These are phyloP conservation scores for Hemileccinum rubropunctum DNA, from an alignment of 768 basidiomycete species.

Conservation along the genomic window DNA sequence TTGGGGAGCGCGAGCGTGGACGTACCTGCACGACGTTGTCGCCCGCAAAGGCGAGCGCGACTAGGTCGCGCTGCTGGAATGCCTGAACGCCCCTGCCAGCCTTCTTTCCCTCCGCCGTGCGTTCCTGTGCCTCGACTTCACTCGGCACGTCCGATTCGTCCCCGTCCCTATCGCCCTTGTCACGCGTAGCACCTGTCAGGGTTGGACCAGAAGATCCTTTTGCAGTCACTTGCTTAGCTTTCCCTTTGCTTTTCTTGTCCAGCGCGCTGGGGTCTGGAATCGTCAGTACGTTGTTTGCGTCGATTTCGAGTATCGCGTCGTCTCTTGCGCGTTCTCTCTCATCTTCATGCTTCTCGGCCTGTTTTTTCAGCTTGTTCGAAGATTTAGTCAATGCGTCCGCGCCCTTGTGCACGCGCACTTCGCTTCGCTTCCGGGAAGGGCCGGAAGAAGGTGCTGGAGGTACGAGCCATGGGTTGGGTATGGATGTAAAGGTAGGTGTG, in stretches of 20 bases:
- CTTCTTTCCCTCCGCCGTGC: constrained; percentile 42
- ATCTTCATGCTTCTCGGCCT: constrained; percentile 50
- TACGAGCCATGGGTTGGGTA: constrained; percentile 81
- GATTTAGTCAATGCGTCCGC: constrained; percentile 62
- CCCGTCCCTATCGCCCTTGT: constrained; percentile 13
- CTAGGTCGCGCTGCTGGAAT: constrained; percentile 89
- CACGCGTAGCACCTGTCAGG: neutral
- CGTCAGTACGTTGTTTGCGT: constrained; percentile 24
- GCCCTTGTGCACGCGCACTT: constrained; percentile 66
- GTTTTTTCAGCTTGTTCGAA: constrained; percentile 72
- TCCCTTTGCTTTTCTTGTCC: constrained; percentile 12
- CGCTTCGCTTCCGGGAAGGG: constrained; percentile 67
- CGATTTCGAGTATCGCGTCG: constrained; percentile 81
- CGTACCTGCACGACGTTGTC: constrained; percentile 91
- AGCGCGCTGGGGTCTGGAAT: constrained; percentile 9
- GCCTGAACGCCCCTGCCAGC: constrained; percentile 48
- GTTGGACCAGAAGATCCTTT: constrained; percentile 10
- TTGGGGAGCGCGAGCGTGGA: neutral
- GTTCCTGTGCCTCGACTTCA: constrained; percentile 72
- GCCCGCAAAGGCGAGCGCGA: constrained; percentile 93
- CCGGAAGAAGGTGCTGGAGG: constrained; percentile 40
- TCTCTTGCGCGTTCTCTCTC: constrained; percentile 60
- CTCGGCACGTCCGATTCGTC: constrained; percentile 58
- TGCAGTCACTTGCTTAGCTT: constrained; percentile 11
- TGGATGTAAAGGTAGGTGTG: constrained; percentile 9